Percentiles rank a stretch among this genome's conserved stretches.
These are phyloP conservation scores for Malassezia pachydermatis DNA, from an alignment of 1,284 basidiomycete species.

Conservation along the genomic window DNA sequence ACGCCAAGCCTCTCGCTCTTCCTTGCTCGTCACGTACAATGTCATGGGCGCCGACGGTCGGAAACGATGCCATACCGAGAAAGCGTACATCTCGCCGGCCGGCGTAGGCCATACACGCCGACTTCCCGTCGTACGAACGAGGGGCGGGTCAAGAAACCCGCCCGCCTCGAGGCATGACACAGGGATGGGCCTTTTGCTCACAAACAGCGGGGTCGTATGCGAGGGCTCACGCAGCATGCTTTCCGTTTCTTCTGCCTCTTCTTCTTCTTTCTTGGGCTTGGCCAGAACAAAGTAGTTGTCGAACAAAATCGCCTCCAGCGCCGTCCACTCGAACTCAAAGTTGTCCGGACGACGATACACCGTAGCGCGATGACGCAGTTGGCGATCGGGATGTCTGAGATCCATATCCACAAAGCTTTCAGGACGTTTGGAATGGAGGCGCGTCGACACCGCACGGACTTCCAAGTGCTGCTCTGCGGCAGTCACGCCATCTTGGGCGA, in stretches of 20 bases:
- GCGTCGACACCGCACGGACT: constrained; percentile 35
- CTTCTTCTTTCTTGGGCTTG: constrained; percentile 27
- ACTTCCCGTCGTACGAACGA: constrained; percentile 35
- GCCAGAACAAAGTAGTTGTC: constrained; percentile 44
- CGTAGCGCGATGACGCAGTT: constrained; percentile 32
- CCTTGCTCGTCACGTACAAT: constrained; percentile 69
- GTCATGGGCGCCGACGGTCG: constrained; percentile 50
- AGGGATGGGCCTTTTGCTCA: constrained; percentile 28
- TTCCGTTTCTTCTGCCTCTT: too few relatives aligned
- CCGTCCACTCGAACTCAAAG: constrained; percentile 45
- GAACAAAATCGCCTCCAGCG: constrained; percentile 38
- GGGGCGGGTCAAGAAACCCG: constrained; percentile 32
- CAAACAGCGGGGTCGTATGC: not conserved
- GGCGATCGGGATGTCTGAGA: constrained; percentile 33
- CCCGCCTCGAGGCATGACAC: constrained; percentile 38
- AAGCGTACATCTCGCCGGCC: constrained; percentile 38
- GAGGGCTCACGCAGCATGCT: not conserved
- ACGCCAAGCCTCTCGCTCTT: constrained; percentile 70
- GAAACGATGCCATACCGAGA: constrained; percentile 35
- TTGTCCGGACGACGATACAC: constrained; percentile 41
- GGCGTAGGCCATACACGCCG: constrained; percentile 35
- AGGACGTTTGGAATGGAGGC: constrained; percentile 31
- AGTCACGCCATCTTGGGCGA: constrained; percentile 38
- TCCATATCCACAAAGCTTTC: constrained; percentile 34
- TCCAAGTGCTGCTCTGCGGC: constrained; percentile 38